Percentiles rank a stretch among this genome's conserved stretches.
phyloP scores from a whole-genome alignment of 2,329 filamentous ascomycete species.

The Elsinoe necatrix region DNA sequence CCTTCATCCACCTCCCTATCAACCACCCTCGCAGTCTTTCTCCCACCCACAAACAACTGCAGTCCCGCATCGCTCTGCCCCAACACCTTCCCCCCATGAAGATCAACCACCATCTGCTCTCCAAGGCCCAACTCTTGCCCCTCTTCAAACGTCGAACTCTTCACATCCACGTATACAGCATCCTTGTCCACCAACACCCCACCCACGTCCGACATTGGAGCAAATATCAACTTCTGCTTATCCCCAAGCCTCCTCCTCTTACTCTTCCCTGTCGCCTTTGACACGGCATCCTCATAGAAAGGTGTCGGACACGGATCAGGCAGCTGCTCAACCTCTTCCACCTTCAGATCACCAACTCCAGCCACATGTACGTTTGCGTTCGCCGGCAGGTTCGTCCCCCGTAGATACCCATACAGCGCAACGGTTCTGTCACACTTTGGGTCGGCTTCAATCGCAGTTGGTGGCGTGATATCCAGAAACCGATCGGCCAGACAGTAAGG shows the following conservation, averaged over 20 bases:
- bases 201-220: conserved; percentile 96
- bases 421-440: conserved; percentile 84
- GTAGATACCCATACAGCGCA: conserved; percentile 83
- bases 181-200: conserved; percentile 95
- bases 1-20: conserved; percentile 42
- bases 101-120: conserved; percentile 84
- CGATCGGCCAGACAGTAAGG: conserved; percentile 90
- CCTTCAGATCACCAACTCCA: conserved; percentile 79
- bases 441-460: conserved; percentile 81
- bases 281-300: conserved; percentile 75
- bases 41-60: conserved; percentile 62
- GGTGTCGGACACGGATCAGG: conserved; percentile 95
- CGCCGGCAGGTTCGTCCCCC: conserved; percentile 88
- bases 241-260: conserved; percentile 76
- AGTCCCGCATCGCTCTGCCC: conserved; percentile 77
- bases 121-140: conserved; percentile 76
- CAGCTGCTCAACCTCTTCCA: conserved; percentile 73
- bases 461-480: conserved; percentile 90
- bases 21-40: conserved; percentile 46
- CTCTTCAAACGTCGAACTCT: conserved; percentile 61
- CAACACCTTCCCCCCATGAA: conserved; percentile 77
- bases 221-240: conserved; percentile 93
- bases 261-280: conserved; percentile 75
- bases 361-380: conserved; percentile 84
- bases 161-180: conserved; percentile 79